These are phyloP conservation scores for Trametes coccinea DNA, from an alignment of 768 basidiomycete species.

Conservation along the genomic window DNA sequence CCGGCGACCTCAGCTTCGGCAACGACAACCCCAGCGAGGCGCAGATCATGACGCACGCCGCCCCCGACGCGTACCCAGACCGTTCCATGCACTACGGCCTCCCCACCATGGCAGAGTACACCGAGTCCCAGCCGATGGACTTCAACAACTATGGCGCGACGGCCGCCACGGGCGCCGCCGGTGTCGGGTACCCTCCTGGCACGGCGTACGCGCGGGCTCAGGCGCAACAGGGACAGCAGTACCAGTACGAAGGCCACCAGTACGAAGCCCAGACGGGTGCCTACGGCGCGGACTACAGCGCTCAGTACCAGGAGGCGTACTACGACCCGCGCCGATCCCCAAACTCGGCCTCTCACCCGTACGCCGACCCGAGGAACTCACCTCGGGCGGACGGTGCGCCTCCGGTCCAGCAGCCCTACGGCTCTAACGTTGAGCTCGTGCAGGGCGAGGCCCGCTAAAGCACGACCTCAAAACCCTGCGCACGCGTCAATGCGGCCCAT, in stretches of 20 bases:
- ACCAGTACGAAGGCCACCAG: conserved; percentile 31
- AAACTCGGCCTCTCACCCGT: conserved; percentile 15
- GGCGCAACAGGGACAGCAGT: conserved; percentile 22
- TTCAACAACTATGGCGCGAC: conserved; percentile 21
- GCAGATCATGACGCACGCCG: conserved; percentile 21
- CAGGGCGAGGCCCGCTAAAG: conserved; percentile 20
- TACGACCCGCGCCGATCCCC: conserved; percentile 8
- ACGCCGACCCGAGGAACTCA: conserved; percentile 24
- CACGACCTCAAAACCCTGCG: not conserved
- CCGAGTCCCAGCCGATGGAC: conserved; percentile 26
- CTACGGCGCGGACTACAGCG: conserved; percentile 11
- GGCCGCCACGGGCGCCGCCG: not conserved
- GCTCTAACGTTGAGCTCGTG: not conserved
- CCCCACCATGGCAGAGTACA: conserved; percentile 22
- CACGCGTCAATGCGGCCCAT: not conserved
- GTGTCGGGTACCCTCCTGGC: conserved; percentile 32
- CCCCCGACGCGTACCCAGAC: conserved; percentile 29
- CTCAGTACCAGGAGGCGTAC: conserved; percentile 13
- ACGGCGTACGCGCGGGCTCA: conserved; percentile 29
- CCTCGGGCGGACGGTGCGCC: conserved; percentile 11
- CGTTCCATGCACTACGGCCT: conserved; percentile 31
- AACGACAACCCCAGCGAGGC: conserved; percentile 12
- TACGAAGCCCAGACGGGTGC: conserved; percentile 24
- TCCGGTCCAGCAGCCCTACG: conserved; percentile 5
- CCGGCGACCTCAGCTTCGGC: conserved; percentile 10